phyloP scores from a whole-genome alignment of 441 rosid genomes.

The Eutrema salsugineum region DNA sequence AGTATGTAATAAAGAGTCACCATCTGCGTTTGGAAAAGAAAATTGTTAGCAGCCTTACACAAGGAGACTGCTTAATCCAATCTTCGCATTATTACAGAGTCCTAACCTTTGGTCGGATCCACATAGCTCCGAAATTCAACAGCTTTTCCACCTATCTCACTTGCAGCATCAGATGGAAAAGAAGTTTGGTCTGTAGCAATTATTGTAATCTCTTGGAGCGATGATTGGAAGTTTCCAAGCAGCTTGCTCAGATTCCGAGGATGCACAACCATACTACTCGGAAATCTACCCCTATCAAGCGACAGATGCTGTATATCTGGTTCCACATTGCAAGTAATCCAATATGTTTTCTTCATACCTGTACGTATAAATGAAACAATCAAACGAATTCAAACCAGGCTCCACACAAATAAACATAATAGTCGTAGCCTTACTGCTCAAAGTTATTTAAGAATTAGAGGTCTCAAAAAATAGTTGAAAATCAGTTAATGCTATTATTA shows the following conservation, averaged over 20 bases:
- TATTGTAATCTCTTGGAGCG: slow-evolving; percentile 93
- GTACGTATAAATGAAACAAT: slow-evolving; percentile 1
- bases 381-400: not conserved
- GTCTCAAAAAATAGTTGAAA: not conserved
- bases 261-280: slow-evolving; percentile 69
- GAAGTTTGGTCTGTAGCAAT: slow-evolving; percentile 78
- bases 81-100: not conserved
- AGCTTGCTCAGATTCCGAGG: slow-evolving; percentile 82
- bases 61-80: not conserved
- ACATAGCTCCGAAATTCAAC: slow-evolving; percentile 88
- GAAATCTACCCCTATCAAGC: slow-evolving; percentile 75
- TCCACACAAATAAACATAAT: not conserved
- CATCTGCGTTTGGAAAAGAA: slow-evolving; percentile 47
- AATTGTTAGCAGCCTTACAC: slow-evolving; percentile 19
- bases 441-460: not conserved
- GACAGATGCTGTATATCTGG: slow-evolving; percentile 80
- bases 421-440: not conserved
- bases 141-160: slow-evolving; percentile 87
- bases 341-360: slow-evolving; percentile 82
- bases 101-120: slow-evolving; percentile 81
- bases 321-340: slow-evolving; percentile 92
- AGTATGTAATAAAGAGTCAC: slow-evolving; percentile 71
- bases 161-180: slow-evolving; percentile 64
- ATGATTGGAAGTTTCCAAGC: slow-evolving; percentile 85
- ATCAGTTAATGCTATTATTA: not conserved